These are phyloP conservation scores for Neonectria ditissima DNA, from an alignment of 2,329 filamentous ascomycete genomes.

Conservation along the genomic window DNA sequence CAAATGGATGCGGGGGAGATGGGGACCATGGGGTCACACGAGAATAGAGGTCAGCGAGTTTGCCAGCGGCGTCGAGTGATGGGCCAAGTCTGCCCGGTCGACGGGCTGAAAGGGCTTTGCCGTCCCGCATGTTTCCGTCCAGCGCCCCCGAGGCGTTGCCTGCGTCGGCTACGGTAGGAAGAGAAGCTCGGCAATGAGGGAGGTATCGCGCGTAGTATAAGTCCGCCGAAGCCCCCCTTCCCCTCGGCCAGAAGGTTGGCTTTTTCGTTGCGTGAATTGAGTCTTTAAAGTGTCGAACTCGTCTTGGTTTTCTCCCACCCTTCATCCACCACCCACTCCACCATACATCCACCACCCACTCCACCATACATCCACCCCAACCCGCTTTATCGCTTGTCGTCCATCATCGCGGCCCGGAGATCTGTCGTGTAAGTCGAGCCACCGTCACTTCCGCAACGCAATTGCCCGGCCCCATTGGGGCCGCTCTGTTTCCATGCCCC, in stretches of 20 bases:
- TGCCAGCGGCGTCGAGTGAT: constrained; percentile 29
- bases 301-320: constrained; percentile 16
- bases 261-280: constrained; percentile 18
- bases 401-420: constrained; percentile 34
- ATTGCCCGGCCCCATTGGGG: constrained; percentile 32
- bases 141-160: constrained; percentile 29
- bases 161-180: constrained; percentile 47
- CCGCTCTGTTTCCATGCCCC: constrained; percentile 31
- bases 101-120: constrained; percentile 34
- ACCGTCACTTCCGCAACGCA: constrained; percentile 33
- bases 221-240: constrained; percentile 34
- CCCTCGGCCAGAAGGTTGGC: constrained; percentile 13
- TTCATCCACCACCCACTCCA: no score
- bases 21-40: constrained; percentile 44
- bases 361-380: constrained; percentile 3
- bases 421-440: constrained; percentile 43
- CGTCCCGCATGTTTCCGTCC: constrained; percentile 51
- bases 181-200: constrained; percentile 44
- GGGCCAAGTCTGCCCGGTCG: constrained; percentile 30
- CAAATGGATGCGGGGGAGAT: constrained; percentile 43
- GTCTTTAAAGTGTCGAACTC: constrained; percentile 2
- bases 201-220: constrained; percentile 38
- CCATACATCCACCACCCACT: no score
- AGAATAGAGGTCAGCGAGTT: constrained; percentile 41
- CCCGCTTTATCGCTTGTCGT: constrained; percentile 27